phyloP scores from a whole-genome alignment of 2,329 filamentous ascomycete genomes.

The Venturia asperata region DNA sequence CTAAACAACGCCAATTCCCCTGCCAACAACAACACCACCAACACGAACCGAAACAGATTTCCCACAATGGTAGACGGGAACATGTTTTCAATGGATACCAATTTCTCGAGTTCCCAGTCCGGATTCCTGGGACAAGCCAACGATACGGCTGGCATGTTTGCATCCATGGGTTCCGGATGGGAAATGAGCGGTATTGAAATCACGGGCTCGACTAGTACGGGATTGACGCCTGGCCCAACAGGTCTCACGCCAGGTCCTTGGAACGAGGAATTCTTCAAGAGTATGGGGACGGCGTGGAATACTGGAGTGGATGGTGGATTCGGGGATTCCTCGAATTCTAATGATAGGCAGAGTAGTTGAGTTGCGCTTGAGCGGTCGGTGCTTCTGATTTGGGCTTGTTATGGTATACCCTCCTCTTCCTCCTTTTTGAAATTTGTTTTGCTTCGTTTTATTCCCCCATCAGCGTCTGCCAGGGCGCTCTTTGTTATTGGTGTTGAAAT shows the following conservation, averaged over 20 bases:
- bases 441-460: neutral
- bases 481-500: neutral
- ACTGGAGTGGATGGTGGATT: neutral
- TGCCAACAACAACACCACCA: neutral
- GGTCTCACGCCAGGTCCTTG: neutral
- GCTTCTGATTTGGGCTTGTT: no score
- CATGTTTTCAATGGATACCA: slow-evolving; percentile 3
- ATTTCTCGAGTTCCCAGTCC: slow-evolving; percentile 9
- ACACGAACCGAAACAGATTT: neutral
- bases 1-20: neutral
- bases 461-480: slow-evolving; percentile 1
- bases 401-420: neutral
- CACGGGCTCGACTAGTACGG: slow-evolving; percentile 11
- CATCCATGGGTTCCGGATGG: slow-evolving; percentile 2
- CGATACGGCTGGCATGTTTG: neutral
- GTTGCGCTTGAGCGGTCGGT: no score
- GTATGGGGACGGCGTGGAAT: neutral
- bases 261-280: neutral
- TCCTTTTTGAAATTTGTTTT: neutral
- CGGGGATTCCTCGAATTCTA: neutral
- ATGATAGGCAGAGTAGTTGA: neutral
- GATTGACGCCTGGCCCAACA: slow-evolving; percentile 19
- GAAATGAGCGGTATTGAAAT: slow-evolving; percentile 18
- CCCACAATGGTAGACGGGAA: slow-evolving; percentile 5
- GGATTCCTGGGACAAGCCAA: slow-evolving; percentile 7